These are phyloP conservation scores for Dryas octopetala DNA, from an alignment of 306 rosid genomes.

Conservation along the genomic window DNA sequence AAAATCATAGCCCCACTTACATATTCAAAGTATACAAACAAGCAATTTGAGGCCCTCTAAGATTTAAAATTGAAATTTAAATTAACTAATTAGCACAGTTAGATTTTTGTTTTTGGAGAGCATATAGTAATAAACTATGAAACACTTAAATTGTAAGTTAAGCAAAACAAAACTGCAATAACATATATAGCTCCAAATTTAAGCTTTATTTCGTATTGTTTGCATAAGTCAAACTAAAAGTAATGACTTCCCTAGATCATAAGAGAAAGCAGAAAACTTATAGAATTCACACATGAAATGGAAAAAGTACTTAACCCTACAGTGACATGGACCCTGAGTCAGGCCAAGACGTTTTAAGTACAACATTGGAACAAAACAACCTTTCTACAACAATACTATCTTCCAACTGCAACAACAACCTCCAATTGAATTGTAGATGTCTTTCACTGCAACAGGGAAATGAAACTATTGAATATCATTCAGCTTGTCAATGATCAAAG, in stretches of 20 bases:
- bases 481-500: no score
- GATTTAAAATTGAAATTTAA: no score
- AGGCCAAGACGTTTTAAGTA: background rate
- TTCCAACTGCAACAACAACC: conserved; percentile 2
- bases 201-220: background rate
- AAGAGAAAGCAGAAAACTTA: background rate
- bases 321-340: conserved; percentile 25
- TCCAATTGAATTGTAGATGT: conserved; percentile 1
- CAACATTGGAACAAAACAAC: background rate
- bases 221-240: background rate
- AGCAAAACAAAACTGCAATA: background rate
- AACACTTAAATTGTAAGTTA: background rate
- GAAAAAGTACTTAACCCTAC: background rate
- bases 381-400: background rate
- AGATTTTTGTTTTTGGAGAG: no score
- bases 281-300: background rate
- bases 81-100: no score
- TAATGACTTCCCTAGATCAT: background rate
- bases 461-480: background rate
- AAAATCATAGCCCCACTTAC: no score
- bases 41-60: no score
- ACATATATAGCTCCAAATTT: background rate
- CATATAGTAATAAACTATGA: no score
- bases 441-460: conserved; percentile 18
- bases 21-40: no score